Evolutionary conservation across 192 early-diverging fungal species (phyloP).

Genomic region (Backusella psychrophila): DNA sequence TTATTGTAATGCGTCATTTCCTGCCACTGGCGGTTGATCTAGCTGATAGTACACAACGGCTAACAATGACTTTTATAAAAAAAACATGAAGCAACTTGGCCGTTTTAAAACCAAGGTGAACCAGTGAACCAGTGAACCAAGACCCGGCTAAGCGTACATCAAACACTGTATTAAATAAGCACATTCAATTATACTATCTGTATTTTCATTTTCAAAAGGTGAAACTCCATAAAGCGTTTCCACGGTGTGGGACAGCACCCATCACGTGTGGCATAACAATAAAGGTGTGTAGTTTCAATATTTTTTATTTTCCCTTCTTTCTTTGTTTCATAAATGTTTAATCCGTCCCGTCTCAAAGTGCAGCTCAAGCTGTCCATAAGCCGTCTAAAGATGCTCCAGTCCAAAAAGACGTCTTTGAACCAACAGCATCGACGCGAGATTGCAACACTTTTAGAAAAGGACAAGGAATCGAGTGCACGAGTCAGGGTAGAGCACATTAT

Average conservation of each 20-base stretch:
- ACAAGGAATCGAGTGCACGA: constrained; percentile 84
- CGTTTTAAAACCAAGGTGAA: too few species aligned
- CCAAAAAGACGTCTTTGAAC: constrained; percentile 78
- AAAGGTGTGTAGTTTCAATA: not conserved
- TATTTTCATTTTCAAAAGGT: too few species aligned
- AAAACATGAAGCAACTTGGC: too few species aligned
- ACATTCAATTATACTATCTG: too few species aligned
- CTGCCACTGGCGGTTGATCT: too few species aligned
- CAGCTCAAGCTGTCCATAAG: constrained; percentile 87
- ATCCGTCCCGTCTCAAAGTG: constrained; percentile 73
- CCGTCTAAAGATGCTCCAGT: constrained; percentile 84
- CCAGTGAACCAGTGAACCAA: too few species aligned
- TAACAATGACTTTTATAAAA: too few species aligned
- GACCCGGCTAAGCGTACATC: too few species aligned
- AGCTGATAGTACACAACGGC: too few species aligned
- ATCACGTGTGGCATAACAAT: not conserved
- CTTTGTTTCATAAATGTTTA: constrained; percentile 38
- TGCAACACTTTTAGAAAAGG: constrained; percentile 71
- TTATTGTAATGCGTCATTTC: too few species aligned
- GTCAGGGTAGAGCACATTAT: constrained; percentile 93
- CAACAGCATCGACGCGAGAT: constrained; percentile 83
- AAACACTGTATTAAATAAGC: too few species aligned
- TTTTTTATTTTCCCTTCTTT: not conserved
- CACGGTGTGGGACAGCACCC: not conserved
- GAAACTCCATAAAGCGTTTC: too few species aligned